Base-by-base conservation (phyloP, 2,329 filamentous ascomycete genomes). In the Sporothrix humicola region DNA sequence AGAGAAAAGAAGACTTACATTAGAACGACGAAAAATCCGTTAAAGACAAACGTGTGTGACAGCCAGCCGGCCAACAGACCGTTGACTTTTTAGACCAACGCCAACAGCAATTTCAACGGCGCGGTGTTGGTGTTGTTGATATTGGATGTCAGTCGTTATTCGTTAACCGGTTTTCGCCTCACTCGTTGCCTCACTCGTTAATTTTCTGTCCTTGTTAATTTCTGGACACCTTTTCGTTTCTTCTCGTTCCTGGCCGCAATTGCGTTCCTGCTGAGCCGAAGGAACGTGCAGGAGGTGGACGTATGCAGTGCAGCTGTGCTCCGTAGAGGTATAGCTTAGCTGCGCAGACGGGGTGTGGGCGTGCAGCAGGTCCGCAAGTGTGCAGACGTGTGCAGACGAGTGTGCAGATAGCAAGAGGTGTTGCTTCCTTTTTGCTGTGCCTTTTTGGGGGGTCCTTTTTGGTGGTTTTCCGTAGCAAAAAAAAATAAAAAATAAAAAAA, bases 261-360 rank as follows among this genome's bases (percentile, higher is more conserved):
- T 65, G 59, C 37, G 59, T 65, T 46, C 37, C 37, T 63, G 59
- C 37, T 20, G 59, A 63, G n/a, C 59, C 59, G 59, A 63, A 46
- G 58, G 7, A 63, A 63, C 59, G 37, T 65, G 59, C 37, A 65
- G 59, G 20, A 65, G 44, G 37, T 42, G 46, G 59, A n/a, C n/a
- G 37, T 20, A 42, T 31, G 56, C 23, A 26, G 26, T 63, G 59
- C 59, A 23, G 37, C n/a, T 46, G n/a, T 65, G 59, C 31, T 37
- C 31, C 31, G 31, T 37, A 37, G 31, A 37, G 31, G 31, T 37
- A 37, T 3, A 37, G 31, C 31, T 37, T 37, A 37, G 31, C 31
- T 37, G 31, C 5, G 31, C 4, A 37, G 31, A 37, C 31, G 31
- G 5, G 31, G 31, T 37, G 31, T 37, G 23, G 52, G 10, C 7